phyloP scores from a whole-genome alignment of 2,329 filamentous ascomycete genomes.

The Scytalidium sp. region DNA sequence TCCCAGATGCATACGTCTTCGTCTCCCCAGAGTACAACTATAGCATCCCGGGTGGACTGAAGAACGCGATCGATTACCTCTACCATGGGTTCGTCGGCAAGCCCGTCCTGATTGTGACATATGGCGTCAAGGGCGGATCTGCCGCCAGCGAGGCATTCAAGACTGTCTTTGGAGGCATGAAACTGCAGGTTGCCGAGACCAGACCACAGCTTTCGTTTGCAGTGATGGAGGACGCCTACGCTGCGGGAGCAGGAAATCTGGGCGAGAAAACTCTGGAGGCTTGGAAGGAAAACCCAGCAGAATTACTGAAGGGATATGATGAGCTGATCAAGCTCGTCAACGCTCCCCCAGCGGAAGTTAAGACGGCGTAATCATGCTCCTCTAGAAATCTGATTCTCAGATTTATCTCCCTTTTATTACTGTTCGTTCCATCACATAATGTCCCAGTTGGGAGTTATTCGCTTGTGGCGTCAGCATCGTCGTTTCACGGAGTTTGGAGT shows the following conservation, averaged over 20 bases:
- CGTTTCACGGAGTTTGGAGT: too few species aligned
- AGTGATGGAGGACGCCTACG: conserved; percentile 9
- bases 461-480: too few species aligned
- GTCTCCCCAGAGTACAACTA: conserved; percentile 57
- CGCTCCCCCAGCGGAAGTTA: neutral
- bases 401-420: too few species aligned
- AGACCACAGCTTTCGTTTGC: conserved; percentile 29
- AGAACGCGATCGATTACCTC: conserved; percentile 63
- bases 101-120: conserved; percentile 49
- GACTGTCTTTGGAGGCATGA: conserved; percentile 25
- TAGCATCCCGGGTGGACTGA: conserved; percentile 49
- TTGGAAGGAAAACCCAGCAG: conserved; percentile 11
- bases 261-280: conserved; percentile 7
- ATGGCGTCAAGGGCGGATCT: conserved; percentile 44
- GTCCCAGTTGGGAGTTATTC: too few species aligned
- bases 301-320: conserved; percentile 12
- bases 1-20: conserved; percentile 45
- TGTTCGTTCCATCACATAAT: too few species aligned
- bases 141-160: conserved; percentile 27
- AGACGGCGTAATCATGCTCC: too few species aligned
- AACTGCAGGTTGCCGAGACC: conserved; percentile 28
- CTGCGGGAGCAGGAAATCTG: conserved; percentile 7
- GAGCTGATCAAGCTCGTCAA: conserved; percentile 6
- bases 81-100: conserved; percentile 57
- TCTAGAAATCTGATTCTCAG: too few species aligned